Base-by-base conservation (phyloP, 2,329 filamentous ascomycete genomes). In the Dactylellina cionopaga region DNA sequence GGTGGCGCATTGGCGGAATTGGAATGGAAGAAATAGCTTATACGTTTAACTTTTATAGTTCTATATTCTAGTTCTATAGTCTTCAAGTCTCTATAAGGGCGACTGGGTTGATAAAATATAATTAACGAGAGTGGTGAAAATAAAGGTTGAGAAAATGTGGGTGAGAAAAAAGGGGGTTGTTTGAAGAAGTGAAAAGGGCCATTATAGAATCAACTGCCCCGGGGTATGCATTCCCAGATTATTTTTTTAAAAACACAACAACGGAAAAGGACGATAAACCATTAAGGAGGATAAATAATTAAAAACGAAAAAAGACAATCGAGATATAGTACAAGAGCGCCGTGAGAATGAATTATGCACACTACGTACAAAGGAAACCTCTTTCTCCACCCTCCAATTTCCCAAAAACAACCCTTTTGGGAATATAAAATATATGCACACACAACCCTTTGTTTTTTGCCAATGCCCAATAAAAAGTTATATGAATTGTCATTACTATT, bases 301-400 rank as follows among this genome's bases (percentile, higher is more conserved):
- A 47, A 55, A 33, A 62, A 55, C 51, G 27, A 47, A 22, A 47
- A 39, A 52, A 27, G 35, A 22, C 10, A 70, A 13, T 27, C 46
- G 24, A 33, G 62, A 66, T 68, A 71, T 71, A 52, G 51, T 71
- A 71, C 66, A 71, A 56, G 52, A 62, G 63, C 64, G 64, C 64
- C 64, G 37, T 33, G 25, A 27, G 10, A 13, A 24, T 17, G 22
- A 41, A 46, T 60, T 70, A 56, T 66, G 51, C 66, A 68, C 62
- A 68, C 63, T 56, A 65, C 60, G 51, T 69, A 69, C 54, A 54
- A 25, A 47, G 17, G 39, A 9, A 58, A 56, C 17, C 10, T 10
- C 13, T 49, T 49, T 41, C n/a, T 41, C 17, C n/a, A n/a, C n/a
- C n/a, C n/a, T n/a, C n/a, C n/a, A n/a, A n/a, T n/a, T n/a, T n/a